phyloP scores from a whole-genome alignment of 306 rosid genomes.

The Senna tora region DNA sequence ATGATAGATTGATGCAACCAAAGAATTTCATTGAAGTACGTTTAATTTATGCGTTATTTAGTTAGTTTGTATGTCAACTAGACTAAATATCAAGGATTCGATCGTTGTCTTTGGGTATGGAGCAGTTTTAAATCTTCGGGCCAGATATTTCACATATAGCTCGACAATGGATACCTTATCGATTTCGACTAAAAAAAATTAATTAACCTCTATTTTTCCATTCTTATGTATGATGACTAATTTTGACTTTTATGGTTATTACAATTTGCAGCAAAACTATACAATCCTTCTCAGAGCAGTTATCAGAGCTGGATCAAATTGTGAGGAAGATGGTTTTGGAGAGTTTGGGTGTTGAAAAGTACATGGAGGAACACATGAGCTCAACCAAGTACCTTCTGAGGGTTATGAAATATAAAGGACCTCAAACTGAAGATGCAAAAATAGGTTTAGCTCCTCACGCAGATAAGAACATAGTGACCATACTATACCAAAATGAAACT shows the following conservation, averaged over 20 bases:
- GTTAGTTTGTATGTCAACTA: too few species aligned
- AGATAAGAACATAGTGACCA: conserved; percentile 67
- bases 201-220: too few species aligned
- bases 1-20: too few species aligned
- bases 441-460: conserved; percentile 63
- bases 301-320: conserved; percentile 59
- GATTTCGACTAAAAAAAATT: too few species aligned
- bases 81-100: too few species aligned
- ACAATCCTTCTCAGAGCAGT: conserved; percentile 49
- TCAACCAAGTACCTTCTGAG: conserved; percentile 73
- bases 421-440: conserved; percentile 57
- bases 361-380: conserved; percentile 64
- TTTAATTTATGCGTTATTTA: too few species aligned
- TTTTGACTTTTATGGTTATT: background rate
- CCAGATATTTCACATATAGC: too few species aligned
- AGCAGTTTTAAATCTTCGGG: too few species aligned
- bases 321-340: conserved; percentile 76
- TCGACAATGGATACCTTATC: too few species aligned
- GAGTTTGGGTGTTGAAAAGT: conserved; percentile 63
- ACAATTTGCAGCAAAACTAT: conserved; percentile 53
- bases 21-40: too few species aligned
- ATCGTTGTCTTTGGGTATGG: too few species aligned
- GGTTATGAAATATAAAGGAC: conserved; percentile 68
- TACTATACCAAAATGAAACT: conserved; percentile 65
- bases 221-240: too few species aligned